Percentiles rank a stretch among this genome's conserved stretches.
Conservation (phyloP, 2,329 filamentous ascomycete species). For the Aspergillus glaucus region DNA sequence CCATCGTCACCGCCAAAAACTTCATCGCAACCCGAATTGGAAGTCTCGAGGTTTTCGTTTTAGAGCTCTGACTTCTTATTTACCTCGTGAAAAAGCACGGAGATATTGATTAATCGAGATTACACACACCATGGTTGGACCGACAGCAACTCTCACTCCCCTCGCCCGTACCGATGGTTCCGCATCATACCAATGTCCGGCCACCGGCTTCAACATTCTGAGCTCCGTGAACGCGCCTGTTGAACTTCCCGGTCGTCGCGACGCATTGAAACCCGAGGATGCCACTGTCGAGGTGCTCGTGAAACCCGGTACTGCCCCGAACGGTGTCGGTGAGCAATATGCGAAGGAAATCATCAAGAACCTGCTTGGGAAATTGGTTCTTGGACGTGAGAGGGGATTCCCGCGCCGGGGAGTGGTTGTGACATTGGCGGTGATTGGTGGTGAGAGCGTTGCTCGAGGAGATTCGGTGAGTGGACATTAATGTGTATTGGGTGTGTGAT, state of each 20-base stretch:
- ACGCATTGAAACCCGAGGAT: slow-evolving; percentile 80
- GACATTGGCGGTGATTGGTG: slow-evolving; percentile 36
- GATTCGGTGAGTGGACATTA: slow-evolving; percentile 26
- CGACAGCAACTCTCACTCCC: slow-evolving; percentile 27
- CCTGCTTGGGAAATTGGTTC: slow-evolving; percentile 33
- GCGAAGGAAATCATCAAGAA: slow-evolving; percentile 56
- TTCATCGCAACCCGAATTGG: neutral
- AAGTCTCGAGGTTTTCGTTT: neutral
- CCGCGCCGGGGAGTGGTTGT: slow-evolving; percentile 38
- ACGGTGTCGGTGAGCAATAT: slow-evolving; percentile 76
- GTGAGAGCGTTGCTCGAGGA: slow-evolving; percentile 28
- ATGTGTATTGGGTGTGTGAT: neutral
- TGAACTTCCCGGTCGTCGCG: slow-evolving; percentile 72
- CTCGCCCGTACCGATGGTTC: slow-evolving; percentile 36
- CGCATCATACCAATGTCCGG: slow-evolving; percentile 35
- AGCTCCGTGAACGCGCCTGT: slow-evolving; percentile 88
- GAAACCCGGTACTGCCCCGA: slow-evolving; percentile 75
- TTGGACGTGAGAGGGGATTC: slow-evolving; percentile 38
- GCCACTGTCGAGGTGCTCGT: slow-evolving; percentile 85
- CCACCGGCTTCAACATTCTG: slow-evolving; percentile 67
- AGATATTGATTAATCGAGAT: neutral
- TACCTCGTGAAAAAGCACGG: too few species aligned
- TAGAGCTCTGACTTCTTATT: too few species aligned
- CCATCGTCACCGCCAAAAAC: neutral
- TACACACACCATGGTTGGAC: slow-evolving; percentile 25